Percentiles rank a stretch among this genome's conserved stretches.
These are phyloP conservation scores for Umbelopsis sp. DNA, from an alignment of 192 early-diverging fungal genomes.

Conservation along the genomic window DNA sequence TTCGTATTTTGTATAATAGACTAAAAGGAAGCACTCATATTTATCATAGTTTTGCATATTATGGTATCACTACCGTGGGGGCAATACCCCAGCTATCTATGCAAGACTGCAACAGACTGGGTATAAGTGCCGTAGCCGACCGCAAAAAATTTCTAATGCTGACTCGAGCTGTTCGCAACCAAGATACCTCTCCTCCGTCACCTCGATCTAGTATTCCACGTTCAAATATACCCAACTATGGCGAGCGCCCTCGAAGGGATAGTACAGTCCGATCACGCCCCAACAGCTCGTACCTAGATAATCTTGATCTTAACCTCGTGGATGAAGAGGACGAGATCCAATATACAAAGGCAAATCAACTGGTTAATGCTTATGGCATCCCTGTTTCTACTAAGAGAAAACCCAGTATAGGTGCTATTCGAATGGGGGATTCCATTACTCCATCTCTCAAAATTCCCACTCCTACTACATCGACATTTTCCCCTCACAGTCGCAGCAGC, in stretches of 20 bases:
- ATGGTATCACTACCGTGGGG: constrained; percentile 4
- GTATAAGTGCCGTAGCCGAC: constrained; percentile 59
- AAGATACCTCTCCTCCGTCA: constrained; percentile 13
- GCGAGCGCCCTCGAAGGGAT: background rate
- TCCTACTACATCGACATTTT: background rate
- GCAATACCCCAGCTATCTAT: constrained; percentile 61
- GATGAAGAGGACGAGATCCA: constrained; percentile 3
- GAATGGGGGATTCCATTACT: background rate
- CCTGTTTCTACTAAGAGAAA: constrained; percentile 33
- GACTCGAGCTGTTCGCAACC: constrained; percentile 31
- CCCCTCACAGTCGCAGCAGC: constrained; percentile 10
- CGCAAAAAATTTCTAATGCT: constrained; percentile 53
- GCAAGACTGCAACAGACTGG: constrained; percentile 66
- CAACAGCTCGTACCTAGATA: background rate
- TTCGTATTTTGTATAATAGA: too few species aligned
- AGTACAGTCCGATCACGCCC: constrained; percentile 9
- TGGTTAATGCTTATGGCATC: constrained; percentile 73
- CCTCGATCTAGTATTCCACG: background rate
- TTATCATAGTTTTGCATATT: background rate
- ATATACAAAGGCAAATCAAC: constrained; percentile 14
- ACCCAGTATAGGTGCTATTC: background rate
- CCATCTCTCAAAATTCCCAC: background rate
- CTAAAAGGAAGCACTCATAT: background rate
- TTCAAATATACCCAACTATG: background rate
- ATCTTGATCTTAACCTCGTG: constrained; percentile 3